These are phyloP conservation scores for Hypoxylon sp. DNA, from an alignment of 2,329 filamentous ascomycete species.

Conservation along the genomic window DNA sequence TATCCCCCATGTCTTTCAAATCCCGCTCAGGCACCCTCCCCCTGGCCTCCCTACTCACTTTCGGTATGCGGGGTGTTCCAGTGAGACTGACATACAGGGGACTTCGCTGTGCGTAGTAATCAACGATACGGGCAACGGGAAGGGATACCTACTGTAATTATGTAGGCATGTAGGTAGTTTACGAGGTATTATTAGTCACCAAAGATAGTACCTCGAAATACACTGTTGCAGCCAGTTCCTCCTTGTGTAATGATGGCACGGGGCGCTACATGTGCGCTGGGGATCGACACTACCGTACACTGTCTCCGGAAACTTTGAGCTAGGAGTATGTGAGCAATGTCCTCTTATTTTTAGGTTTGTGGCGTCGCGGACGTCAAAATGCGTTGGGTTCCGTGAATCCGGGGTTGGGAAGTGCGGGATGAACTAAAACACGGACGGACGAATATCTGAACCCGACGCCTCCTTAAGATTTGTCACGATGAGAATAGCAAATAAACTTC, in stretches of 20 bases:
- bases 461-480: slow-evolving; percentile 22
- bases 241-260: slow-evolving; percentile 17
- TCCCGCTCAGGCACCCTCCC: slow-evolving; percentile 8
- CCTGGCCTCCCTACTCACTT: slow-evolving; percentile 18
- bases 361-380: slow-evolving; percentile 9
- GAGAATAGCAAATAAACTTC: slow-evolving; percentile 9
- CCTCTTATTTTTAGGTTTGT: slow-evolving; percentile 15
- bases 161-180: too few relatives aligned
- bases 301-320: slow-evolving; percentile 7
- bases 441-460: slow-evolving; percentile 30
- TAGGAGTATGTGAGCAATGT: not conserved
- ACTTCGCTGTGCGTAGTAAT: slow-evolving; percentile 33
- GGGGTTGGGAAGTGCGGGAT: slow-evolving; percentile 21
- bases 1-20: slow-evolving; percentile 17
- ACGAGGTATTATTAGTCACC: slow-evolving; percentile 30
- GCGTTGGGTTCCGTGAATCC: slow-evolving; percentile 19
- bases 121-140: slow-evolving; percentile 20
- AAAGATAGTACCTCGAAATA: slow-evolving; percentile 8
- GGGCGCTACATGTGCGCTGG: not conserved
- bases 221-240: slow-evolving; percentile 9
- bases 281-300: slow-evolving; percentile 9
- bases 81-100: slow-evolving; percentile 18
- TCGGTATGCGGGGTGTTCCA: slow-evolving; percentile 34
- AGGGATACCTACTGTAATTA: too few relatives aligned
- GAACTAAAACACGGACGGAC: slow-evolving; percentile 20